Evolutionary conservation across 106 monocot species (phyloP), one percentile per base, ranked within the genome.

Genomic region (Acorus gramineus): DNA sequence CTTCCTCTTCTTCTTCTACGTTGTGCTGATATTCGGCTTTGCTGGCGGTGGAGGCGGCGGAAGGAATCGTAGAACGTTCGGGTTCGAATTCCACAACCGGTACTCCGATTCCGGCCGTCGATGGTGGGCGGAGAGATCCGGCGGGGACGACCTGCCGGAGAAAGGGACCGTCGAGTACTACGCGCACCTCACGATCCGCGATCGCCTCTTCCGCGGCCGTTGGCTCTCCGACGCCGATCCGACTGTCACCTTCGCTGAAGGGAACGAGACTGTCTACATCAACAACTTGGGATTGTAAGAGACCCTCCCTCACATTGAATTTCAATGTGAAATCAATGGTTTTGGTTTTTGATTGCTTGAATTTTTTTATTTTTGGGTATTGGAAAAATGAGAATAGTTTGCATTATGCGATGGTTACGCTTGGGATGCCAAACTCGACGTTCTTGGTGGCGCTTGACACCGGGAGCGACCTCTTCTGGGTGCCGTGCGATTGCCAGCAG

Each of bases 381-480:
- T 28, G 28, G 28, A 28, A 28, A 28, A 28, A 28, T 28, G 28
- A 28, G 28, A 28, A 28, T 28, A 93, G 93, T 66, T 77, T 93
- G 83, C 85, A 89, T 47, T 93, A 93, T 61, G 93, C 89, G 47
- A 46, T 63, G 49, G 83, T 93, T 42, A 47, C 73, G 8, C 58
- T 89, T 48, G 93, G 93, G 63, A 93, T 81, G 53, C 93, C 93
- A 7, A 81, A 74, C 47, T 62, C 65, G 56, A 70, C 73, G 48
- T 93, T 89, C 59, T 53, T 93, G 66, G 93, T 93, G 74, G 93
- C 89, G 52, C 66, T 89, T 74, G 89, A 93, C 52, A 93, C 93
- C 1, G 93, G 93, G 48, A 93, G 93, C 64, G 83, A 93, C 69
- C 69, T 93, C 56, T 89, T 93, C 64, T 93, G 93, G 93, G 70